Evolutionary conservation across 1,139 yeast species (phyloP), one percentile per base, ranked within the genome.

Genomic region (Geotrichum candidum): DNA sequence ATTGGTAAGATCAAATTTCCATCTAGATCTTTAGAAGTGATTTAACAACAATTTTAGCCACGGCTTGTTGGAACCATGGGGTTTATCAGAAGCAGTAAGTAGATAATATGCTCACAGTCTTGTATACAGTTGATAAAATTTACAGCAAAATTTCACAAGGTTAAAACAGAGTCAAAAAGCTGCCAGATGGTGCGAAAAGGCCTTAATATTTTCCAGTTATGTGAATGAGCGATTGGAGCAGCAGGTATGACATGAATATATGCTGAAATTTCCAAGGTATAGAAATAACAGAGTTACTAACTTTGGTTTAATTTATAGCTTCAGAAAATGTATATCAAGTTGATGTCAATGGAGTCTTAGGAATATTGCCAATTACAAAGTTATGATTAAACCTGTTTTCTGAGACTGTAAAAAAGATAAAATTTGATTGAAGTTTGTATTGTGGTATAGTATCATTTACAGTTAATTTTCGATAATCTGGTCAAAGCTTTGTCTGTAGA

Each of bases 1-100:
- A 63, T 63, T 11, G 61, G 63, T 61, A 46, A 52, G 55, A 38
- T 2, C 10, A 46, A 25, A n/a, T 33, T 27, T 13, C 2, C 11
- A 7, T 38, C 3, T 27, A 27, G 38, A 41, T 54, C 22, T 11
- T 18, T 25, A 15, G 15, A 15, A 2, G 15, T 15, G 7, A 22
- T 23, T 45, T n/a, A 45, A 13, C 23, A 11, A 33, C 31, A 35
- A 25, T 38, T 56, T 13, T 41, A 56, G 63, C 65, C 5, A 63
- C 65, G 33, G 59, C 65, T n/a, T 63, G 65, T 45, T 63, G 65
- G 65, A 63, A 63, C 35, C 65, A 63, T 35, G 65, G 65, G 6
- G 61, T 63, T 1, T 60, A 63, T 38, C 63, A 63, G 41, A 63
- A 63, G 31, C 65, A 63, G 65, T 60, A 51, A 56, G 65, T 60